phyloP scores from a whole-genome alignment of 2,329 filamentous ascomycete genomes.

The Exophiala viscosa region DNA sequence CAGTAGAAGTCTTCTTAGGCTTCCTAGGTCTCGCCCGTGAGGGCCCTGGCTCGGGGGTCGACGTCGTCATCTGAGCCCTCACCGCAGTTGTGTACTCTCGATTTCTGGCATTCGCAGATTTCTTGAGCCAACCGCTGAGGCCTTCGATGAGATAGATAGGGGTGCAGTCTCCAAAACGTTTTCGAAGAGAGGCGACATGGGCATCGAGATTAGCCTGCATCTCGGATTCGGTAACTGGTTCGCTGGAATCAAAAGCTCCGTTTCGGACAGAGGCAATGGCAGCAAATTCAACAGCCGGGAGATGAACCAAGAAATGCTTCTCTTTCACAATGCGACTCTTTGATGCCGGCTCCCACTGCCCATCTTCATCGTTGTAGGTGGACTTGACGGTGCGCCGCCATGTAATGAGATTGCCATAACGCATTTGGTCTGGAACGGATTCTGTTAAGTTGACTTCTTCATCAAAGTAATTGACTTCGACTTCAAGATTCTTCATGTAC shows the following conservation, averaged over 20 bases:
- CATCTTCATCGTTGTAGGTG: slow-evolving; percentile 57
- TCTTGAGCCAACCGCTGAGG: slow-evolving; percentile 61
- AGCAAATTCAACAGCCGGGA: slow-evolving; percentile 65
- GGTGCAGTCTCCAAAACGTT: slow-evolving; percentile 50
- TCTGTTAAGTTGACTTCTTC: slow-evolving; percentile 29
- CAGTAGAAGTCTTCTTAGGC: slow-evolving; percentile 39
- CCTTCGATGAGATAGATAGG: slow-evolving; percentile 72
- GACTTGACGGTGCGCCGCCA: slow-evolving; percentile 68
- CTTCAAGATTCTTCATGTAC: slow-evolving; percentile 41
- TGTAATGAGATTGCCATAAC: slow-evolving; percentile 50
- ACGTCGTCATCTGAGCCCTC: slow-evolving; percentile 43
- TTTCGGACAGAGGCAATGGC: slow-evolving; percentile 43
- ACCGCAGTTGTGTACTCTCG: slow-evolving; percentile 65
- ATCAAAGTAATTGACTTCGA: slow-evolving; percentile 37
- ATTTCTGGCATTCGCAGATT: slow-evolving; percentile 65
- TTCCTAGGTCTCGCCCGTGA: slow-evolving; percentile 27
- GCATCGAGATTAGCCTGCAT: slow-evolving; percentile 53
- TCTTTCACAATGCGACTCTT: slow-evolving; percentile 48
- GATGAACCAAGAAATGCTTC: slow-evolving; percentile 58
- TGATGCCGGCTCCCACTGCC: slow-evolving; percentile 62
- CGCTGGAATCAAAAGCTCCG: slow-evolving; percentile 31
- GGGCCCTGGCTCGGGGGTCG: slow-evolving; percentile 25
- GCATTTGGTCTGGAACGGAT: slow-evolving; percentile 36
- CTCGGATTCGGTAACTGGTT: slow-evolving; percentile 23
- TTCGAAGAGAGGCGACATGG: slow-evolving; percentile 57